A percentile compares a stretch with the other conserved stretches of the same genome.
Evolutionary conservation across 192 early-diverging fungal genomes (phyloP).

Genomic region (Coemansia umbellata): DNA sequence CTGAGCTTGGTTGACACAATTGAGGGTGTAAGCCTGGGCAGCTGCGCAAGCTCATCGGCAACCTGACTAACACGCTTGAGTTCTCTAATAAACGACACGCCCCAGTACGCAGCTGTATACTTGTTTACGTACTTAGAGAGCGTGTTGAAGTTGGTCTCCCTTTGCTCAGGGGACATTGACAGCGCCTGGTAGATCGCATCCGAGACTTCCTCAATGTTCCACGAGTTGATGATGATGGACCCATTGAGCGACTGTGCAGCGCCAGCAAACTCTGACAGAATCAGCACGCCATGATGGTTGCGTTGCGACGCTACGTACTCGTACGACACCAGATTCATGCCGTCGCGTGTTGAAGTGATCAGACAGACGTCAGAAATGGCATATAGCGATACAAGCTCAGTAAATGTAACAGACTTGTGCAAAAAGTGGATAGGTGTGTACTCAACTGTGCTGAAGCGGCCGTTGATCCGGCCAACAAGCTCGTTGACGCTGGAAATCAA

Average conservation of each 20-base stretch:
- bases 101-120: slow-evolving; percentile 98
- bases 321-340: slow-evolving; percentile 99
- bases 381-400: slow-evolving; percentile 95
- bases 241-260: slow-evolving; percentile 98
- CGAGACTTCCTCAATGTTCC: slow-evolving; percentile 96
- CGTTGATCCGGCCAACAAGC: slow-evolving; percentile 97
- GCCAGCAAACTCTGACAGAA: slow-evolving; percentile 97
- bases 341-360: slow-evolving; percentile 96
- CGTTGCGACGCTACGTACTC: slow-evolving; percentile 96
- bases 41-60: slow-evolving; percentile 40
- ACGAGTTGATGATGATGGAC: slow-evolving; percentile 97
- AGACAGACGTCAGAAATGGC: slow-evolving; percentile 94
- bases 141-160: slow-evolving; percentile 83
- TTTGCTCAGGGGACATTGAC: slow-evolving; percentile 79
- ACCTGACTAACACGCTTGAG: slow-evolving; percentile 60
- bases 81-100: slow-evolving; percentile 88
- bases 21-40: slow-evolving; percentile 33
- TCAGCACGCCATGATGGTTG: slow-evolving; percentile 89
- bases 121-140: slow-evolving; percentile 93
- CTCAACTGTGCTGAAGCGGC: slow-evolving; percentile 90
- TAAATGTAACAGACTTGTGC: slow-evolving; percentile 93
- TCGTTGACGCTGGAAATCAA: slow-evolving; percentile 92
- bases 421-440: slow-evolving; percentile 98
- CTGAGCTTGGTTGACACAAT: not conserved
- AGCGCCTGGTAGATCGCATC: slow-evolving; percentile 88